These are phyloP conservation scores for Trichoderma pleuroti DNA, from an alignment of 2,329 filamentous ascomycete genomes.

Conservation along the genomic window DNA sequence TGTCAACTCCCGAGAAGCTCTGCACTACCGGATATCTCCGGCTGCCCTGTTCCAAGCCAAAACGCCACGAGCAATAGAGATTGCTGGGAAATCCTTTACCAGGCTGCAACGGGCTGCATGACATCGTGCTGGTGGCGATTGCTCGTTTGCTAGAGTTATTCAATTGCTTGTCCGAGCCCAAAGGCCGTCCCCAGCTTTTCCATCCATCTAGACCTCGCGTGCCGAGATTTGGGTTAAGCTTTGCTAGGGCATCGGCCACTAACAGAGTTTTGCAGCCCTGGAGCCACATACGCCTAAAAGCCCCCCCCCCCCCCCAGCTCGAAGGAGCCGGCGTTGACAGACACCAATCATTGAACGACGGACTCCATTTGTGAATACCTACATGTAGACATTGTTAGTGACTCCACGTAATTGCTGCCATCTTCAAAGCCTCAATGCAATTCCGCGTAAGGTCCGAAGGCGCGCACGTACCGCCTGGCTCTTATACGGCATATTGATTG, in stretches of 20 bases:
- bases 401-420: not conserved
- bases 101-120: not conserved
- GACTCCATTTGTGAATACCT: not conserved
- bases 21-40: not conserved
- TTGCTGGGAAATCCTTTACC: not conserved
- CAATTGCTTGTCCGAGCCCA: not conserved
- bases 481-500: not conserved
- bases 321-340: not conserved
- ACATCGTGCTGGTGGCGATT: not conserved
- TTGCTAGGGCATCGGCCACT: not conserved
- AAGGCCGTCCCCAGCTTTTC: not conserved
- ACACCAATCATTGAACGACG: not conserved
- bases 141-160: not conserved
- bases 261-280: not conserved
- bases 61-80: not conserved
- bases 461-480: not conserved
- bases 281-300: not conserved
- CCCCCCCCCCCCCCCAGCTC: not conserved
- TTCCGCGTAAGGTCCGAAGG: not conserved
- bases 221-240: not conserved
- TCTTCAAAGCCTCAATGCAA: not conserved
- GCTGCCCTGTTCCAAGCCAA: not conserved
- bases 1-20: not conserved
- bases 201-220: not conserved
- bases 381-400: too few species aligned